Evolutionary conservation across 1,284 basidiomycete genomes (phyloP), one percentile per base, ranked within the genome.

Genomic region (Cutaneotrichosporon cutaneum): DNA sequence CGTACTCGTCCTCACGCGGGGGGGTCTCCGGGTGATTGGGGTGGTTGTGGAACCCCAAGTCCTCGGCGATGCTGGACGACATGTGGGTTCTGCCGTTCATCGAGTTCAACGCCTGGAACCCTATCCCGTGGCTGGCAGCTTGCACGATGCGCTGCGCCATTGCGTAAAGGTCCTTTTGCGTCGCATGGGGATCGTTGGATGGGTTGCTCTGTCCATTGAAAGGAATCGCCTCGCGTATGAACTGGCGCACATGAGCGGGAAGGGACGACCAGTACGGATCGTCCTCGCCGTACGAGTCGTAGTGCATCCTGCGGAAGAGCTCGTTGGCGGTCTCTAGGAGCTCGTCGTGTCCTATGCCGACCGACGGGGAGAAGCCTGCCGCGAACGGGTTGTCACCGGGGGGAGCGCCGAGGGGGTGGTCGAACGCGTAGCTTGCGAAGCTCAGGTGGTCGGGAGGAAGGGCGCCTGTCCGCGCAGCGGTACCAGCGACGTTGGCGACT

Each of bases 131-230:
- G 67, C 85, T 85, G 11, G 80, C 79, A 22, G 78, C 78, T 48
- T 70, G 71, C 16, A 86, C 82, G 73, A 87, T 85, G 73, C 86
- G 86, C 70, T 88, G 87, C 35, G 87, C 87, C 70, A 87, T 84
- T 60, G 85, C 82, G 71, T 87, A 86, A 83, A 88, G 85, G 35
- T 85, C 75, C 53, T 72, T 68, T 62, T 78, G 74, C 56, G 75
- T 74, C 27, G 71, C 68, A 48, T 70, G 67, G 44, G 70, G 62
- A 33, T 72, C 68, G 50, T 69, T 70, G 50, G 68, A 61, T 27
- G 63, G 63, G 53, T 72, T 70, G 55, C 69, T 68, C n/a, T 67
- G 61, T 9, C 60, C 68, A 48, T 69, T 67, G 63, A 82, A 77
- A 1, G 84, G 84, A 3, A 85, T 78, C 16, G 84, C 84, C 60